A percentile compares a stretch with the other conserved stretches of the same genome.
phyloP scores from a whole-genome alignment of 1,284 basidiomycete species.

The Heterobasidion parviporum region DNA sequence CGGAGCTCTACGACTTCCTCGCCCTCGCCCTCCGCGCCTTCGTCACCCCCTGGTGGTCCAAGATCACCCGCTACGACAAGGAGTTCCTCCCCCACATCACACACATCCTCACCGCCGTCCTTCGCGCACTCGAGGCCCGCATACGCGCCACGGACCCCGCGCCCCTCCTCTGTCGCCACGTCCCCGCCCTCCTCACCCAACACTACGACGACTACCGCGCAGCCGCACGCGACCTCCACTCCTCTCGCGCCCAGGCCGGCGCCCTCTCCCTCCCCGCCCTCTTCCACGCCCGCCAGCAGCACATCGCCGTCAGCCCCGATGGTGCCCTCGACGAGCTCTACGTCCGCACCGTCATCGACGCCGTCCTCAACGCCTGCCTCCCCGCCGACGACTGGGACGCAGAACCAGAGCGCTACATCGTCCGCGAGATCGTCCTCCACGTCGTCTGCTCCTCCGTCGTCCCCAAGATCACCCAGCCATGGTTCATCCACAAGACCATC shows the following conservation, averaged over 20 bases:
- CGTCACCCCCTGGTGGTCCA: conserved; percentile 77
- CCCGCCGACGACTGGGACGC: conserved; percentile 63
- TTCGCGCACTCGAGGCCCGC: conserved; percentile 54
- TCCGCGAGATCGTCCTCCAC: conserved; percentile 72
- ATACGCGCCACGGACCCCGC: conserved; percentile 46
- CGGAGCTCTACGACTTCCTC: conserved; percentile 69
- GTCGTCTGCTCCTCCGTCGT: conserved; percentile 59
- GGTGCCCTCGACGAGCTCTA: conserved; percentile 66
- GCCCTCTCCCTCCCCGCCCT: conserved; percentile 50
- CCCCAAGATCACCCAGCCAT: conserved; percentile 67
- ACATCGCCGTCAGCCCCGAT: conserved; percentile 64
- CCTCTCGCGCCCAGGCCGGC: conserved; percentile 62
- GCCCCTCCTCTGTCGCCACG: conserved; percentile 47
- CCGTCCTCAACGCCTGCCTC: conserved; percentile 57
- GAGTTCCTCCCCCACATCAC: conserved; percentile 70
- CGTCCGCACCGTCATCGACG: conserved; percentile 66
- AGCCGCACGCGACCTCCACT: conserved; percentile 49
- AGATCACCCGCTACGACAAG: conserved; percentile 73
- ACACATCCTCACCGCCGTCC: conserved; percentile 45
- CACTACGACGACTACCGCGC: conserved; percentile 71
- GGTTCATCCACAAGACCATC: conserved; percentile 68
- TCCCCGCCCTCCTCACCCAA: conserved; percentile 58
- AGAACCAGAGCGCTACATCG: conserved; percentile 64
- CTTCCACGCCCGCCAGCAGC: conserved; percentile 73
- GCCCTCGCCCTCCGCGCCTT: conserved; percentile 70